Conservation (phyloP, 129 eudicot species). For the Scalesia atractyloides region DNA sequence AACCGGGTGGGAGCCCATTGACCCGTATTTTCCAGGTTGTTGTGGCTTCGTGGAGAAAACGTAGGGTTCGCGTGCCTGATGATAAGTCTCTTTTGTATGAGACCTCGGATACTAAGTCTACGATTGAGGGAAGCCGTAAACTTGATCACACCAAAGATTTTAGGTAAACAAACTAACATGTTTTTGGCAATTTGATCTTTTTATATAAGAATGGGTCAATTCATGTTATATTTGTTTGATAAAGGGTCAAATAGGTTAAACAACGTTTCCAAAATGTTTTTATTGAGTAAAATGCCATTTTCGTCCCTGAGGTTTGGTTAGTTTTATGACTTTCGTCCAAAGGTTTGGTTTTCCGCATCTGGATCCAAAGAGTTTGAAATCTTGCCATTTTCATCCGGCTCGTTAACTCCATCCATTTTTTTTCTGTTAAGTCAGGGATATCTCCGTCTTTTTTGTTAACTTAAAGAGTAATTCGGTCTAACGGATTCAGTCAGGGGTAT, state of each 20-base stretch:
- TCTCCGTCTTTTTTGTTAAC: too few species aligned
- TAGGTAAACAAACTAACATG: slow-evolving; percentile 32
- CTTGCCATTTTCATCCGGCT: too few species aligned
- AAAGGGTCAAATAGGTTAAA: neutral
- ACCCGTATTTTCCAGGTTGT: slow-evolving; percentile 69
- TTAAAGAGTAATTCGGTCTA: too few species aligned
- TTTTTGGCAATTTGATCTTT: neutral
- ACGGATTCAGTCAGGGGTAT: too few species aligned
- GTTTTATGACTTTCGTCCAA: too few species aligned
- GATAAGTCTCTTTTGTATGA: slow-evolving; percentile 51
- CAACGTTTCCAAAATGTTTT: neutral
- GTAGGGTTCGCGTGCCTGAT: slow-evolving; percentile 44
- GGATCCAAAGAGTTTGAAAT: too few species aligned
- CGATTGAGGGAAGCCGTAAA: slow-evolving; percentile 69
- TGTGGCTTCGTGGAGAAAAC: slow-evolving; percentile 60
- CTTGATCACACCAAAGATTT: slow-evolving; percentile 65
- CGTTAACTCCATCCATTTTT: too few species aligned
- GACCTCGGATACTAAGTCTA: slow-evolving; percentile 49
- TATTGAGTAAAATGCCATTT: too few species aligned
- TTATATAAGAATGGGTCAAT: neutral
- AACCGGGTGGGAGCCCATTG: slow-evolving; percentile 81
- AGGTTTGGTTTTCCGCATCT: too few species aligned
- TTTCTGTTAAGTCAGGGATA: too few species aligned
- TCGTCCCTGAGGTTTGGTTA: too few species aligned
- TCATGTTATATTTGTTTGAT: neutral